phyloP scores from a whole-genome alignment of 129 eudicot genomes.

The Saussurea involucrata region DNA sequence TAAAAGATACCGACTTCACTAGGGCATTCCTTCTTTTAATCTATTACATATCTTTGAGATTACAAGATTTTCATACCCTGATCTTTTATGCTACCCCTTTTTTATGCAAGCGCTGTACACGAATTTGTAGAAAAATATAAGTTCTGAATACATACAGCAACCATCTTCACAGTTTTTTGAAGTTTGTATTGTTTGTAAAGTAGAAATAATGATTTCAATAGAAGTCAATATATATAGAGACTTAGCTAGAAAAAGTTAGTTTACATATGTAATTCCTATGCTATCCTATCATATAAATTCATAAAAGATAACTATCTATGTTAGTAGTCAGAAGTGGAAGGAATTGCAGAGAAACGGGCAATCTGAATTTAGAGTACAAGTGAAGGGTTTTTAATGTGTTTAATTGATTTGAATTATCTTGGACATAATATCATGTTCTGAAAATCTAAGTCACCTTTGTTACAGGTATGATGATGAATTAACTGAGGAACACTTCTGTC shows the following conservation, averaged over 20 bases:
- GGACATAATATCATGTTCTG: background rate
- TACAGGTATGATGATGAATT: conserved; percentile 9
- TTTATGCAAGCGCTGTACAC: background rate
- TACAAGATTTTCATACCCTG: background rate
- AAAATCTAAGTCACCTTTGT: background rate
- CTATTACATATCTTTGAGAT: background rate
- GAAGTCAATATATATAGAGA: background rate
- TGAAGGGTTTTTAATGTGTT: background rate
- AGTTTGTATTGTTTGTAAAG: background rate
- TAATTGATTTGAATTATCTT: background rate
- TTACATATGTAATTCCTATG: background rate
- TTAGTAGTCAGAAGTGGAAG: background rate
- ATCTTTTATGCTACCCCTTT: background rate
- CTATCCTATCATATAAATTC: background rate
- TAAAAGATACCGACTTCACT: background rate
- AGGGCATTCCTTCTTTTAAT: background rate
- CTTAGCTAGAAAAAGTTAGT: background rate
- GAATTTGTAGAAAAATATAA: background rate
- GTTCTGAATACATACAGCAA: background rate
- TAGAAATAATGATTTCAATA: background rate
- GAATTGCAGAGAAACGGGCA: background rate
- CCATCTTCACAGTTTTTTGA: background rate
- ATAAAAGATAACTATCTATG: background rate
- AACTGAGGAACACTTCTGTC: conserved; percentile 8
- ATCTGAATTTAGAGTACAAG: background rate